These are phyloP conservation scores for Backusella psychrophila DNA, from an alignment of 192 early-diverging fungal genomes.

Conservation along the genomic window DNA sequence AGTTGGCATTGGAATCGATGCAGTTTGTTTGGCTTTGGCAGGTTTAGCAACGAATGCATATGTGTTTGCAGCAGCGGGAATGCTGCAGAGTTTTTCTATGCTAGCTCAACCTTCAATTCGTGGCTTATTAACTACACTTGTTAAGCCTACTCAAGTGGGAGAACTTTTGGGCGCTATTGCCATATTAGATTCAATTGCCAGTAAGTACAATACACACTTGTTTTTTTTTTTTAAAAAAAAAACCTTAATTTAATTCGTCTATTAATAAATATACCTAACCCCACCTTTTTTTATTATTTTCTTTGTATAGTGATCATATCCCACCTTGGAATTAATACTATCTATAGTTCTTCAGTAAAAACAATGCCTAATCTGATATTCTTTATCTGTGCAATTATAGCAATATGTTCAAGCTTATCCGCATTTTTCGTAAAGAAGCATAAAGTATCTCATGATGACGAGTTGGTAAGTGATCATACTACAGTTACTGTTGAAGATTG, in stretches of 20 bases:
- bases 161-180: slow-evolving; percentile 47
- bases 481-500: not conserved
- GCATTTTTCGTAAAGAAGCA: slow-evolving; percentile 38
- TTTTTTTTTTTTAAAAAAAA: not conserved
- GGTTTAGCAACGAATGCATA: slow-evolving; percentile 31
- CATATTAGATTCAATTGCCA: slow-evolving; percentile 46
- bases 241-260: not conserved
- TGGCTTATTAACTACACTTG: slow-evolving; percentile 41
- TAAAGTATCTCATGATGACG: not conserved
- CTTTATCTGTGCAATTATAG: slow-evolving; percentile 34
- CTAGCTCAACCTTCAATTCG: slow-evolving; percentile 38
- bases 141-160: slow-evolving; percentile 45
- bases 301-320: slow-evolving; percentile 30
- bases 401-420: slow-evolving; percentile 24
- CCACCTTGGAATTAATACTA: slow-evolving; percentile 41
- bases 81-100: slow-evolving; percentile 34
- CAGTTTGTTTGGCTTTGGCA: slow-evolving; percentile 20
- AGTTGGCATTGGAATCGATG: slow-evolving; percentile 38
- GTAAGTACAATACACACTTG: slow-evolving; percentile 9
- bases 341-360: slow-evolving; percentile 42
- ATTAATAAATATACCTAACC: not conserved
- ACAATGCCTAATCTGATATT: slow-evolving; percentile 43
- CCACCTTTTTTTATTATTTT: not conserved
- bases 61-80: slow-evolving; percentile 18
- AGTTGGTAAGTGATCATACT: not conserved